Evolutionary conservation across 345 rosid species (phyloP), one percentile per base, ranked within the genome.

Genomic region (Hibiscus mutabilis): DNA sequence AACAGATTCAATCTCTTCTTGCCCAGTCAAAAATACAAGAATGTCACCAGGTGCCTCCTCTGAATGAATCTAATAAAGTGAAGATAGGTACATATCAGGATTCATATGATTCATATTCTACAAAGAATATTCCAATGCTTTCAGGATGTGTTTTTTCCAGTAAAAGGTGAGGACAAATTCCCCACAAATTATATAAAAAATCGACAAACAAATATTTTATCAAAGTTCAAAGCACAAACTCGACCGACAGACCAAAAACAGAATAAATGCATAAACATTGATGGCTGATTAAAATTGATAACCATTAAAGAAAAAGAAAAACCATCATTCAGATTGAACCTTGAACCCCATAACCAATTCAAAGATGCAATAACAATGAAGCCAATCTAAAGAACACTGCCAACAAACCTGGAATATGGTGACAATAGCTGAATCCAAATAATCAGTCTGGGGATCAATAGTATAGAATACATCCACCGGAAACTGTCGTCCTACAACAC

Each of bases 1-100:
- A 70, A 87, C 89, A 9, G 93, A 82, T 81, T 94, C 98, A 60
- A 94, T 94, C 76, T 91, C 97, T 83, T 94, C 97, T 90, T 94
- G 96, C 58, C 97, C 98, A 47, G 97, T 94, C 73, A 94, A 83
- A 74, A 94, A 94, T 46, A 90, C 98, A 76, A 94, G 93, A 73
- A 94, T 75, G 82, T 94, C 98, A 77, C 97, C 98, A 14, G 88
- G 85, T 74, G 74, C 81, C 79, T 91, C 97, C 67, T 85, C 89
- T 83, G 80, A 76, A 79, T 91, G 98, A 75, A 94, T 86, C 97
- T 94, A 76, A 77, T 21, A 46, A 75, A 77, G 55, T 8, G 66
- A n/a, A 22, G 19, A 52, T 24, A 46, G 22, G 35, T 25, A 66
- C 55, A 69, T 21, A 75, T 47, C 47, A 68, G 35, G 68, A 44